phyloP scores from a whole-genome alignment of 2,329 filamentous ascomycete species.

The Fusarium devonianum region DNA sequence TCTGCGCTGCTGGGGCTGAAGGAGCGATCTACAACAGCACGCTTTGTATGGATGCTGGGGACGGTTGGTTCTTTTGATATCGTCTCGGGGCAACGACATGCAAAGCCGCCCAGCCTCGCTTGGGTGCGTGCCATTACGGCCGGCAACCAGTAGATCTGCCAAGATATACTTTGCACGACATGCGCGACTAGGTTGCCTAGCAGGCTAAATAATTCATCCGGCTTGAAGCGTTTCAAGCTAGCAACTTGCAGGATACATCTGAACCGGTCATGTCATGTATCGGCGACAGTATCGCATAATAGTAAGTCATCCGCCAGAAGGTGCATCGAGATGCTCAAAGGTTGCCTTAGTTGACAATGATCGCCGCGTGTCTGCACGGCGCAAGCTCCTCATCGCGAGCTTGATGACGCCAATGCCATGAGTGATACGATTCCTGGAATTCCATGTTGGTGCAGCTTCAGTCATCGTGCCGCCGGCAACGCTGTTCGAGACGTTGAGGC shows the following conservation, averaged over 20 bases:
- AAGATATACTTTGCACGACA: constrained; percentile 5
- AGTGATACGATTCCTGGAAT: constrained; percentile 24
- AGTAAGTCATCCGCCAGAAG: constrained; percentile 5
- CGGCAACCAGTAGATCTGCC: constrained; percentile 11
- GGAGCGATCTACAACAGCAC: constrained; percentile 7
- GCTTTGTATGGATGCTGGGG: not conserved
- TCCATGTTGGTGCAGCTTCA: constrained; percentile 6
- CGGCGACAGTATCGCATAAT: too few species aligned
- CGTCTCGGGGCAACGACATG: constrained; percentile 1
- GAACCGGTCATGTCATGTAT: too few species aligned
- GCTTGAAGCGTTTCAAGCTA: constrained; percentile 7
- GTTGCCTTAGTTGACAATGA: constrained; percentile 10
- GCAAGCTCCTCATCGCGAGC: not conserved
- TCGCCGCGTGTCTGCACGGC: constrained; percentile 6
- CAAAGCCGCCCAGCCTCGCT: constrained; percentile 14
- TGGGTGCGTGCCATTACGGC: constrained; percentile 17
- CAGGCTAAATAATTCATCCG: not conserved
- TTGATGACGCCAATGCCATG: constrained; percentile 9
- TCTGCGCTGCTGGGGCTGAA: constrained; percentile 17
- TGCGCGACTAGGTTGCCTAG: not conserved
- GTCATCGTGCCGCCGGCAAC: not conserved
- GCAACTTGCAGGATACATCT: constrained; percentile 18
- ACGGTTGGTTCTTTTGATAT: not conserved
- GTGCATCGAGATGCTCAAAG: constrained; percentile 13
- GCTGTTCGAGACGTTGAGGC: not conserved